These are phyloP conservation scores for Rosa persica DNA, from an alignment of 306 rosid genomes.

Conservation along the genomic window DNA sequence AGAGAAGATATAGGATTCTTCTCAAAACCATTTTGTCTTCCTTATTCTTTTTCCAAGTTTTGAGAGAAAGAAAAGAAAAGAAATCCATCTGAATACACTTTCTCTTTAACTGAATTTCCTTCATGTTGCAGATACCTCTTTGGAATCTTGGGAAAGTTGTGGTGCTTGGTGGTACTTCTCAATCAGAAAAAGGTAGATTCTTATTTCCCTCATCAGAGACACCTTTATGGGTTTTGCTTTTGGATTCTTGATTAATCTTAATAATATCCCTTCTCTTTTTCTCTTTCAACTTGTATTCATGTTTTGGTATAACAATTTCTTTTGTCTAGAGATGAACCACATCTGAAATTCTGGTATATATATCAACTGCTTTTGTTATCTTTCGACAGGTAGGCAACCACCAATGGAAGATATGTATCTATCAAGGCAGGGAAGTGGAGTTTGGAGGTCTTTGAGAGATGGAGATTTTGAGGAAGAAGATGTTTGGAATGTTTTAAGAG, in stretches of 20 bases:
- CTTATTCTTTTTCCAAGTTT: neutral
- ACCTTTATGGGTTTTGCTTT: conserved; percentile 14
- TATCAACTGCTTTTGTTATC: conserved; percentile 1
- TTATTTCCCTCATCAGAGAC: conserved; percentile 22
- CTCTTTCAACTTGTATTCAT: neutral
- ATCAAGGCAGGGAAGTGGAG: conserved; percentile 52
- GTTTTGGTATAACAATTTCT: conserved; percentile 16
- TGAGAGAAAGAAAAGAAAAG: neutral
- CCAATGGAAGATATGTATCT: conserved; percentile 56
- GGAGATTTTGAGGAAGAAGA: conserved; percentile 89
- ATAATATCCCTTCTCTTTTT: neutral
- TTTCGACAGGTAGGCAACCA: conserved; percentile 36
- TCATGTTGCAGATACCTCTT: conserved; percentile 34
- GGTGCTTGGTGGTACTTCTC: conserved; percentile 31
- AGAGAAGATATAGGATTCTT: conserved; percentile 5
- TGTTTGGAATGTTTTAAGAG: conserved; percentile 65
- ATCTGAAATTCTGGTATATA: conserved; percentile 12
- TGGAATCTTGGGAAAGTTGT: conserved; percentile 41
- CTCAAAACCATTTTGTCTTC: conserved; percentile 13
- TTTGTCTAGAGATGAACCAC: conserved; percentile 7
- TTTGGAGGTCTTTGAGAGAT: conserved; percentile 82
- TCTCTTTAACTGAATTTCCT: conserved; percentile 23
- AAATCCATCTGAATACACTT: conserved; percentile 4
- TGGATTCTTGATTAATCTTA: conserved; percentile 2
- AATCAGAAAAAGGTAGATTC: conserved; percentile 44